Percentiles rank a stretch among this genome's conserved stretches.
Evolutionary conservation across 495 filamentous ascomycete species (phyloP).

Genomic region (Rostrohypoxylon terebratum): DNA sequence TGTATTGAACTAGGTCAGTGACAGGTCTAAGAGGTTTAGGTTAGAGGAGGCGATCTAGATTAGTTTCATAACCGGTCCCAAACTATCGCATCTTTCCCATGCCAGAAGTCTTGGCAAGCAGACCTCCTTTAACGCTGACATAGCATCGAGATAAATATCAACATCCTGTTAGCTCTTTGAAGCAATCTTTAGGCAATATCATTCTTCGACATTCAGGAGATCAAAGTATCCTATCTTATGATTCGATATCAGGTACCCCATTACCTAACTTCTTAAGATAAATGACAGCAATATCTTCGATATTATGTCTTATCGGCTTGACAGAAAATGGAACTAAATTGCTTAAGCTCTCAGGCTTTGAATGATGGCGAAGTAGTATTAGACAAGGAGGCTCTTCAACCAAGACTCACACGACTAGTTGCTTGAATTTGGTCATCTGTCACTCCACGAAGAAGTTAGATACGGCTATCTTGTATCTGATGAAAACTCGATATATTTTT

Average conservation of each 20-base stretch:
- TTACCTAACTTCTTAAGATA: not conserved
- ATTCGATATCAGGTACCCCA: not conserved
- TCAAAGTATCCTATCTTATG: not conserved
- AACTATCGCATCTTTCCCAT: slow-evolving; percentile 3
- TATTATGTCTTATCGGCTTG: not conserved
- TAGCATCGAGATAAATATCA: not conserved
- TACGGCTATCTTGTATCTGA: not conserved
- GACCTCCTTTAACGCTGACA: not conserved
- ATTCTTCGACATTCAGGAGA: not conserved
- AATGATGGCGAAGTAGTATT: not conserved
- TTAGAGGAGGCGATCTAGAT: slow-evolving; percentile 3
- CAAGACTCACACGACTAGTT: not conserved
- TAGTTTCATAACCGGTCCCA: slow-evolving; percentile 8
- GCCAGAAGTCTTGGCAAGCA: not conserved
- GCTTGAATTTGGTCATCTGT: not conserved
- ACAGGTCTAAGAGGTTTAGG: not conserved
- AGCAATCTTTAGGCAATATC: not conserved
- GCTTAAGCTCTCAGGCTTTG: not conserved
- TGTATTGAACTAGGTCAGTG: slow-evolving; percentile 5
- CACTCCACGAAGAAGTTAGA: not conserved
- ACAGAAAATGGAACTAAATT: not conserved
- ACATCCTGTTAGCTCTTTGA: not conserved
- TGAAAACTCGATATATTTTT: not conserved
- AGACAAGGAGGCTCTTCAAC: not conserved
- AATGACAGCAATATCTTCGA: not conserved